phyloP scores from a whole-genome alignment of 2,329 filamentous ascomycete genomes.

The Ascochyta viciae-villosae region DNA sequence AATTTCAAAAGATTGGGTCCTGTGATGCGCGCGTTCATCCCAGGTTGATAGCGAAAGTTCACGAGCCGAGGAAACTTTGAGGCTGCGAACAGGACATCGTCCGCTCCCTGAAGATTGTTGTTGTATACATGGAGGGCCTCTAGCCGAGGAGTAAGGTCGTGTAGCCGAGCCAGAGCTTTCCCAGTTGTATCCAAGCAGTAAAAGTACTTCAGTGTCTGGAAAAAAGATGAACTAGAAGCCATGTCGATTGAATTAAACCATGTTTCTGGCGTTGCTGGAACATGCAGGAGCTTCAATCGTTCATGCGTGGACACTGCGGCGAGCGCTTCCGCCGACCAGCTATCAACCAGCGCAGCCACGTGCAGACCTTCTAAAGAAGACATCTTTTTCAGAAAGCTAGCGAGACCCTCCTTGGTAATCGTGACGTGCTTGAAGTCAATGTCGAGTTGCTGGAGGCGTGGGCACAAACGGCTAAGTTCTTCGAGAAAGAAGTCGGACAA shows the following conservation, averaged over 20 bases:
- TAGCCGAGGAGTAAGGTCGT: background rate
- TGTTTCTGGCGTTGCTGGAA: background rate
- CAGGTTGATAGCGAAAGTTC: background rate
- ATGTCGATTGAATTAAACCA: background rate
- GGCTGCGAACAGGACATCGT: background rate
- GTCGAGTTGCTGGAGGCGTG: background rate
- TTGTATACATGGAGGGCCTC: slow-evolving; percentile 3
- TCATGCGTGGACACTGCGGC: background rate
- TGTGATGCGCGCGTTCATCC: background rate
- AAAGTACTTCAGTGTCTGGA: background rate
- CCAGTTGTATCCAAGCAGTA: background rate
- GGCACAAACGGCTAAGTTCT: background rate
- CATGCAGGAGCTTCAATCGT: background rate
- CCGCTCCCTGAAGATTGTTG: background rate
- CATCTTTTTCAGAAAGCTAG: slow-evolving; percentile 1
- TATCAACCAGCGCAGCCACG: background rate
- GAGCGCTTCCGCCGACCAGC: background rate
- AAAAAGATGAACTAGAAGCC: background rate
- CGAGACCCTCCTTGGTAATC: background rate
- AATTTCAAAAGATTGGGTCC: background rate
- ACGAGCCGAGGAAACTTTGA: background rate
- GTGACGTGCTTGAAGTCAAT: background rate
- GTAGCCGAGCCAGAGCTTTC: background rate
- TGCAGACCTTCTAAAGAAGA: background rate
- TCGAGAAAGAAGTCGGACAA: slow-evolving; percentile 1